phyloP scores from a whole-genome alignment of 2,329 filamentous ascomycete genomes.

The Tolypocladium sp. region DNA sequence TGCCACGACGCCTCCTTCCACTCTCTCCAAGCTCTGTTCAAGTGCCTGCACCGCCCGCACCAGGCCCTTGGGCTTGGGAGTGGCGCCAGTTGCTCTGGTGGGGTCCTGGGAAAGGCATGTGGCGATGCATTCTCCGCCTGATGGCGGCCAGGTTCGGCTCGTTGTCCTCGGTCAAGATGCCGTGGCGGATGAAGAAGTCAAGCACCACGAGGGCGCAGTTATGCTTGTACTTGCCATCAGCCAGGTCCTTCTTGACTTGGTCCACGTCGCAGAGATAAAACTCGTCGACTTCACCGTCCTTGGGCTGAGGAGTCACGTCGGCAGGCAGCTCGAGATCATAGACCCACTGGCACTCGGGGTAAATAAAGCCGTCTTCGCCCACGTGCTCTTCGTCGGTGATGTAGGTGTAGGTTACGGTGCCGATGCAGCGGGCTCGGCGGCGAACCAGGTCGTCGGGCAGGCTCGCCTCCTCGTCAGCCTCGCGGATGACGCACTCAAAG shows the following conservation, averaged over 20 bases:
- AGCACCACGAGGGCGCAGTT: slow-evolving; percentile 80
- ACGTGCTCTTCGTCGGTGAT: slow-evolving; percentile 67
- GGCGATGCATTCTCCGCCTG: slow-evolving; percentile 63
- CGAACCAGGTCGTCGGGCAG: slow-evolving; percentile 63
- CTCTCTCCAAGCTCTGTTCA: neutral
- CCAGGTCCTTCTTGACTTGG: slow-evolving; percentile 64
- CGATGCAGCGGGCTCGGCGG: slow-evolving; percentile 45
- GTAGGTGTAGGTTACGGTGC: slow-evolving; percentile 78
- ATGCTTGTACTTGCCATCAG: slow-evolving; percentile 74
- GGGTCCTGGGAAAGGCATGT: slow-evolving; percentile 69
- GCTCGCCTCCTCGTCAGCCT: slow-evolving; percentile 83
- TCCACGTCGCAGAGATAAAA: slow-evolving; percentile 72
- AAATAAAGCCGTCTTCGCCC: slow-evolving; percentile 72
- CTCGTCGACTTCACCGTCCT: slow-evolving; percentile 81
- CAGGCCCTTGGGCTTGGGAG: neutral
- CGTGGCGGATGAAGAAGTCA: slow-evolving; percentile 84
- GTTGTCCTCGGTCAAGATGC: slow-evolving; percentile 68
- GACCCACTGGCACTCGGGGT: slow-evolving; percentile 85
- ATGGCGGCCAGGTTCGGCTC: slow-evolving; percentile 75
- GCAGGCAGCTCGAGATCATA: slow-evolving; percentile 76
- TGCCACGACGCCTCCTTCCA: neutral
- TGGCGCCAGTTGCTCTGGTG: slow-evolving; percentile 31
- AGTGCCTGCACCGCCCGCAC: neutral
- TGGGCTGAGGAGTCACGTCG: slow-evolving; percentile 61
- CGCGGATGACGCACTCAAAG: slow-evolving; percentile 74